A percentile compares a stretch with the other conserved stretches of the same genome.
These are phyloP conservation scores for Peronosclerospora sorghi DNA, from an alignment of 352 stramenopile genomes.

Conservation along the genomic window DNA sequence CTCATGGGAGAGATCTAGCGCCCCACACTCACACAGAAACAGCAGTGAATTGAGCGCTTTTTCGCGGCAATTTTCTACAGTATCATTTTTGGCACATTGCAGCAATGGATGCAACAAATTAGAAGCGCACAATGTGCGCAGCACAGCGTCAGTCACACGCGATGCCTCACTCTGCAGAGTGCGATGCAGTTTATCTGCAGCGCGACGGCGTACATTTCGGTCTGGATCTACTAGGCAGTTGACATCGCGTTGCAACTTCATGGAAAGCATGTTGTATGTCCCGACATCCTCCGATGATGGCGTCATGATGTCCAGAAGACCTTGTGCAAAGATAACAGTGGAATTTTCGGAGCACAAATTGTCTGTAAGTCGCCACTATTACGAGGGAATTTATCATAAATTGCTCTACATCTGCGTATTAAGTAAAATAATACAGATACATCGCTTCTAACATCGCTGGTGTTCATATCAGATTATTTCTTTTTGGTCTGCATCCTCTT, in stretches of 20 bases:
- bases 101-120: slow-evolving; percentile 45
- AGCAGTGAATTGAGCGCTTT: slow-evolving; percentile 47
- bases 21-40: slow-evolving; percentile 39
- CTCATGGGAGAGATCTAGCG: slow-evolving; percentile 26
- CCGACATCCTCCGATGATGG: slow-evolving; percentile 40
- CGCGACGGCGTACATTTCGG: slow-evolving; percentile 54
- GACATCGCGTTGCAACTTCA: slow-evolving; percentile 77
- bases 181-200: slow-evolving; percentile 59
- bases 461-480: slow-evolving; percentile 28
- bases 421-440: not conserved
- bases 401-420: too few relatives aligned
- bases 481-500: slow-evolving; percentile 41
- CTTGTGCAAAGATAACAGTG: too few relatives aligned
- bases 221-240: slow-evolving; percentile 71
- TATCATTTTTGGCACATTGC: slow-evolving; percentile 32
- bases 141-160: slow-evolving; percentile 19
- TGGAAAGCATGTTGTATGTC: slow-evolving; percentile 46
- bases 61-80: slow-evolving; percentile 73
- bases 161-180: slow-evolving; percentile 34
- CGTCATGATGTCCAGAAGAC: slow-evolving; percentile 15
- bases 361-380: too few relatives aligned
- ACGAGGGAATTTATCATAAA: too few relatives aligned
- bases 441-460: not conserved
- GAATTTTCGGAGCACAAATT: too few relatives aligned
- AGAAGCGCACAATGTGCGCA: slow-evolving; percentile 29